Evolutionary conservation across 2,329 filamentous ascomycete species (phyloP).

Genomic region (Diaporthe amygdali): DNA sequence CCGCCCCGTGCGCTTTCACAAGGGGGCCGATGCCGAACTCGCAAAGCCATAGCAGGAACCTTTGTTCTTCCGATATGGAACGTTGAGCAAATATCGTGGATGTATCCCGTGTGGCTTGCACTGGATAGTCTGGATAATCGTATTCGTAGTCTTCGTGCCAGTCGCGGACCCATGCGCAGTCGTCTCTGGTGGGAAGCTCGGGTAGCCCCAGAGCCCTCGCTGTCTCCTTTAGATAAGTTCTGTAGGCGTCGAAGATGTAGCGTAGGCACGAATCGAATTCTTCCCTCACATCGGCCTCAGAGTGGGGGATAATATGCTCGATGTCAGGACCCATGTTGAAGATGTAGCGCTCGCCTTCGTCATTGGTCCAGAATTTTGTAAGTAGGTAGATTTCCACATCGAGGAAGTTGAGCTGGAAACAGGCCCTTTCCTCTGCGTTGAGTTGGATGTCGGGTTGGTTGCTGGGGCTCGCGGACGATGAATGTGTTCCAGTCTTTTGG

Average conservation of each 20-base stretch:
- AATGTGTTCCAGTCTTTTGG: not conserved
- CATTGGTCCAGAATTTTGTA: not conserved
- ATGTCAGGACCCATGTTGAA: not conserved
- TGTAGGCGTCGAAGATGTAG: slow-evolving; percentile 2
- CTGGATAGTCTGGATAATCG: not conserved
- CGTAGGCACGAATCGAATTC: not conserved
- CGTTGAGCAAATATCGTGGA: not conserved
- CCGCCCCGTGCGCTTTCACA: not conserved
- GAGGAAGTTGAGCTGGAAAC: not conserved
- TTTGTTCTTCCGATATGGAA: not conserved
- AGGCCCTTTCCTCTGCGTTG: accelerated
- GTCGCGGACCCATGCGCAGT: not conserved
- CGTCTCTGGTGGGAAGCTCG: not conserved
- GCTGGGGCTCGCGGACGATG: not conserved
- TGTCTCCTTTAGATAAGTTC: not conserved
- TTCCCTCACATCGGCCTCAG: accelerated
- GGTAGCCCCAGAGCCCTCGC: not conserved
- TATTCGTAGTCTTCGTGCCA: accelerated
- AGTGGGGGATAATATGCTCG: not conserved
- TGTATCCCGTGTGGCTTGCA: not conserved
- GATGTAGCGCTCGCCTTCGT: not conserved
- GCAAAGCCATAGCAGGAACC: slow-evolving; percentile 5
- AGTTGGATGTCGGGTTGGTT: not conserved
- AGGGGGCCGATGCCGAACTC: not conserved
- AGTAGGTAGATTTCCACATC: not conserved